Evolutionary conservation across 495 filamentous ascomycete species (phyloP).

Genomic region (Oidiodendron maius): DNA sequence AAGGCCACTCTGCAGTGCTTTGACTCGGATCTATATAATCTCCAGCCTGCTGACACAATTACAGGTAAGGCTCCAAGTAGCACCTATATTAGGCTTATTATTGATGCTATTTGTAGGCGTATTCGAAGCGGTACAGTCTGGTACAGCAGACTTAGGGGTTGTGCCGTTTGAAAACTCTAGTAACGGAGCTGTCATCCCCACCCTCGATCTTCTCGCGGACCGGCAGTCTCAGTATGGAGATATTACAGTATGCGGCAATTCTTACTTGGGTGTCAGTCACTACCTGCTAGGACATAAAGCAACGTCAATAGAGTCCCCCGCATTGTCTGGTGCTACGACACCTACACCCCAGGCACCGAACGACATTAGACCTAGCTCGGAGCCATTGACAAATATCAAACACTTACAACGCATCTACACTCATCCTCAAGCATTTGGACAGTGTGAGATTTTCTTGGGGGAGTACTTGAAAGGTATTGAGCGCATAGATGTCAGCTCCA

Average conservation of each 20-base stretch:
- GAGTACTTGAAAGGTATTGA: conserved; percentile 62
- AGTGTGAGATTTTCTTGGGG: conserved; percentile 73
- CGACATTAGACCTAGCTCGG: conserved; percentile 21
- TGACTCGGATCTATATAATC: conserved; percentile 41
- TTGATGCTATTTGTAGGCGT: conserved; percentile 49
- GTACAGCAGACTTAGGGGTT: conserved; percentile 60
- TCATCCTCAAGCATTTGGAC: conserved; percentile 91
- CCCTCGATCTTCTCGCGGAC: conserved; percentile 83
- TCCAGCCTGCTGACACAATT: conserved; percentile 56
- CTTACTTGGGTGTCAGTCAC: conserved; percentile 81
- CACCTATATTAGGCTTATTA: not conserved
- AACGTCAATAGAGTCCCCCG: conserved; percentile 9
- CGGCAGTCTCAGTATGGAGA: conserved; percentile 50
- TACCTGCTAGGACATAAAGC: conserved; percentile 57
- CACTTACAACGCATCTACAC: conserved; percentile 66
- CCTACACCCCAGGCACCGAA: conserved; percentile 18
- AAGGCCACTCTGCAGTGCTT: conserved; percentile 68
- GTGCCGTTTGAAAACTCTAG: conserved; percentile 96
- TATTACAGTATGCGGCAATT: conserved; percentile 69
- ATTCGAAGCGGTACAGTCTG: conserved; percentile 69
- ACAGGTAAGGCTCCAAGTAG: conserved; percentile 41
- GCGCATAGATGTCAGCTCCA: conserved; percentile 79
- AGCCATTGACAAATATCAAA: conserved; percentile 32
- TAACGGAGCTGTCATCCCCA: conserved; percentile 84
- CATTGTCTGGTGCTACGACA: conserved; percentile 14